Conservation (phyloP, 225 moss, liverwort and hornwort genomes). For the Neckera pumila region DNA sequence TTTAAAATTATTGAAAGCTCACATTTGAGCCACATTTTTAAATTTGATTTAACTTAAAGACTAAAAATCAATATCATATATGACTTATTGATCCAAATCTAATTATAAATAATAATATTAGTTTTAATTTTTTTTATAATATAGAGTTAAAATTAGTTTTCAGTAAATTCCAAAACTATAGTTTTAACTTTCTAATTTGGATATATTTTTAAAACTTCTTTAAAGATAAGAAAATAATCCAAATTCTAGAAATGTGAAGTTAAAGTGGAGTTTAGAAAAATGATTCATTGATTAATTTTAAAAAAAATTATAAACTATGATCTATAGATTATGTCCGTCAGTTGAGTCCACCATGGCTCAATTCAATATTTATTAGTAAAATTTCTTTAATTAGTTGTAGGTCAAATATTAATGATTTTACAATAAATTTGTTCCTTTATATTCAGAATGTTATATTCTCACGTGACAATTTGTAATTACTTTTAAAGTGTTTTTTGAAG, state of each 20-base stretch:
- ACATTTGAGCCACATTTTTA: fast-evolving
- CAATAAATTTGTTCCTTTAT: background rate
- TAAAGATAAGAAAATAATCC: background rate
- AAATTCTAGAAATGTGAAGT: background rate
- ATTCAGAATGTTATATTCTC: background rate
- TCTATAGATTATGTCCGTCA: background rate
- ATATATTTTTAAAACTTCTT: background rate
- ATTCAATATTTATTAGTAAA: background rate
- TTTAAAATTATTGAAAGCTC: no score
- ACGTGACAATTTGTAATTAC: fast-evolving
- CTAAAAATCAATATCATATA: background rate
- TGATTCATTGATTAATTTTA: no score
- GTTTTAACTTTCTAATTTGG: background rate
- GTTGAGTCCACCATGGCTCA: background rate
- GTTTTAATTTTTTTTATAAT: fast-evolving
- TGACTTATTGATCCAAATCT: background rate
- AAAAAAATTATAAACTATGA: background rate
- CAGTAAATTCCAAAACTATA: no score
- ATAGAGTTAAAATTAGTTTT: no score
- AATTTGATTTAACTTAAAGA: background rate
- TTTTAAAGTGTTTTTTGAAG: background rate
- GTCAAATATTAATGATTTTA: no score
- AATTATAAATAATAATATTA: background rate
- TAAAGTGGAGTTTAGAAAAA: background rate
- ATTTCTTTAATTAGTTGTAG: background rate